A percentile compares a stretch with the other conserved stretches of the same genome.
Conservation (phyloP, 371 early-diverging fungal species). For the Fennellomyces sp. region DNA sequence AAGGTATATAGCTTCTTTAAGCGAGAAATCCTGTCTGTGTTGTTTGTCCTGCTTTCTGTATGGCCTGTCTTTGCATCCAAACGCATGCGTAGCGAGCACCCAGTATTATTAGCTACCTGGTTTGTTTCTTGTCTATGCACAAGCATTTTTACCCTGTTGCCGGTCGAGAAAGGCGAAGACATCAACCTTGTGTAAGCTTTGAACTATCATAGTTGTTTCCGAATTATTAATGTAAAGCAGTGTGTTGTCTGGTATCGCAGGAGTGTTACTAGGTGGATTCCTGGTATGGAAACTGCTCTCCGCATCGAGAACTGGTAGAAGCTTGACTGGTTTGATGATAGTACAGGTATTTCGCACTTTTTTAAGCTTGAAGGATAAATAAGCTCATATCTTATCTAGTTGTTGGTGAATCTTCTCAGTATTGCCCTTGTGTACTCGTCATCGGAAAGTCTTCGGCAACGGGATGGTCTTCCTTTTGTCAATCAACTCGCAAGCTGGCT, state of each 20-base stretch:
- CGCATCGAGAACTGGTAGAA: background rate
- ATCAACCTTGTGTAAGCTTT: constrained; percentile 72
- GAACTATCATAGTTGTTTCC: background rate
- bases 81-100: constrained; percentile 45
- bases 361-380: too few relatives aligned
- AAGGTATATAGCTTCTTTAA: constrained; percentile 81
- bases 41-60: constrained; percentile 48
- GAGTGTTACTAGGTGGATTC: constrained; percentile 5
- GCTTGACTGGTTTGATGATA: background rate
- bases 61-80: constrained; percentile 71
- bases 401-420: constrained; percentile 31
- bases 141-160: constrained; percentile 83
- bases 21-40: constrained; percentile 61
- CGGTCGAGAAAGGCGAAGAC: constrained; percentile 85
- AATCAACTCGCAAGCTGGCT: constrained; percentile 76
- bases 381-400: constrained; percentile 10
- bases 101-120: constrained; percentile 60
- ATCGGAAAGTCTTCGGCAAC: constrained; percentile 52
- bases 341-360: too few relatives aligned
- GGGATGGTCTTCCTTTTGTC: constrained; percentile 66
- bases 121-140: constrained; percentile 65
- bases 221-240: background rate
- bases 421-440: constrained; percentile 56
- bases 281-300: background rate
- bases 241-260: background rate